Base-by-base conservation (phyloP, 805 yeast genomes). In the Jamesozyma gamospora region DNA sequence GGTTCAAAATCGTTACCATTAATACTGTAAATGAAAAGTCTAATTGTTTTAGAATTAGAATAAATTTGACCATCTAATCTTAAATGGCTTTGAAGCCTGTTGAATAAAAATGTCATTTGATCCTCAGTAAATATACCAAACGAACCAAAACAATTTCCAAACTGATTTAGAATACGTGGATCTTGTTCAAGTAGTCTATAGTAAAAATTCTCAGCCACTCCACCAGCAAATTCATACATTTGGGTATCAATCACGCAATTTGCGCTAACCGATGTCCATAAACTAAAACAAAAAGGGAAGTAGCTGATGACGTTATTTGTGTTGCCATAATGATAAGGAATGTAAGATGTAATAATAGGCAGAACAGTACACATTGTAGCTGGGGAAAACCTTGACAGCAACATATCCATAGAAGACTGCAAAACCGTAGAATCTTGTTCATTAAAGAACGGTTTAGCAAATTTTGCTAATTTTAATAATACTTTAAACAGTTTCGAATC, bases 261-360 rank as follows among this genome's bases (percentile, higher is more conserved):
- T 42, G 67, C 60, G 48, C 71, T 60, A 32, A 75, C 60, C 43
- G 77, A 66, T 2, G 72, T 55, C 95, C 95, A 86, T 33, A 83
- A 61, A 44, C 82, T 77, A 48, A 84, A 83, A 7, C 85, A 54
- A 2, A 84, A 62, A 0, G 88, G 78, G 24, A 84, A 55, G 47
- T 79, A 77, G 45, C 76, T 71, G 24, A 74, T 64, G 3, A 74
- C 70, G 42, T 70, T 74, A 8, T 56, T 43, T 4, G 56, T 53
- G 1, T 59, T 47, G 11, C 46, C 48, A 40, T 62, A 56, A 18
- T 51, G 54, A 5, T 53, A 50, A 2, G 92, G 92, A 14, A 80
- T 58, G 34, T 75, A 49, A 2, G 75, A 66, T 0, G 72, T 63
- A 53, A 82, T 62, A 13, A 76, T 67, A 11, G 76, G 68, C 36